phyloP scores from a whole-genome alignment of 805 yeast genomes.

The Danielozyma ontarioensis region DNA sequence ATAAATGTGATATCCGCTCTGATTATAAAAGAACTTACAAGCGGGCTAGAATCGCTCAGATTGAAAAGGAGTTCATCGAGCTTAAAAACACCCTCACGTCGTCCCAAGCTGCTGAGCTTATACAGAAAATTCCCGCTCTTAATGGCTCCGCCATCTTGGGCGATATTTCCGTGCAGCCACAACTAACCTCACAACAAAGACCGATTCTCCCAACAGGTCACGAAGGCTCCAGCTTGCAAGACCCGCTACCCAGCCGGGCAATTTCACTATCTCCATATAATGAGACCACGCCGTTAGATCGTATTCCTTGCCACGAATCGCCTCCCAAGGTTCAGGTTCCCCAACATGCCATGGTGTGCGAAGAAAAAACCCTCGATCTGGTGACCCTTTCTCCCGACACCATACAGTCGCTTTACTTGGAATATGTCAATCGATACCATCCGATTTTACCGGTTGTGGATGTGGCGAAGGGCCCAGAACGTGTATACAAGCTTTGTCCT shows the following conservation, averaged over 20 bases:
- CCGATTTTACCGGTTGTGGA: slow-evolving; percentile 86
- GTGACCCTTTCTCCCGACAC: slow-evolving; percentile 56
- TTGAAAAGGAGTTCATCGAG: slow-evolving; percentile 75
- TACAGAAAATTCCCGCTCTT: slow-evolving; percentile 20
- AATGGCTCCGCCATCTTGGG: neutral
- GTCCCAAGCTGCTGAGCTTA: slow-evolving; percentile 27
- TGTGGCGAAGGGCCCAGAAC: slow-evolving; percentile 73
- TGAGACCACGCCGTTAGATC: too few relatives aligned
- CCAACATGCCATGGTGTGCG: slow-evolving; percentile 42
- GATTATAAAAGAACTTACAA: slow-evolving; percentile 88
- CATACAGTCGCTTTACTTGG: slow-evolving; percentile 59
- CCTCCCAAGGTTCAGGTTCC: slow-evolving; percentile 11
- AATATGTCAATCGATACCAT: slow-evolving; percentile 75
- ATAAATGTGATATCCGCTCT: slow-evolving; percentile 67
- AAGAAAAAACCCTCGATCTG: slow-evolving; percentile 68
- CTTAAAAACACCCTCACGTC: slow-evolving; percentile 49
- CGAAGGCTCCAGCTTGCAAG: too few relatives aligned
- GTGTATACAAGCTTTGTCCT: slow-evolving; percentile 74
- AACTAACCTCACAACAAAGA: too few relatives aligned
- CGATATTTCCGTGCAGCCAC: neutral
- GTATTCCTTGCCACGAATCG: too few relatives aligned
- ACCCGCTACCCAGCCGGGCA: neutral
- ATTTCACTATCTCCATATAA: neutral
- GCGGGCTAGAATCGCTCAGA: slow-evolving; percentile 75
- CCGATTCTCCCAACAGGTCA: too few relatives aligned